These are phyloP conservation scores for Xylaria castorea DNA, from an alignment of 495 filamentous ascomycete genomes.

Conservation along the genomic window DNA sequence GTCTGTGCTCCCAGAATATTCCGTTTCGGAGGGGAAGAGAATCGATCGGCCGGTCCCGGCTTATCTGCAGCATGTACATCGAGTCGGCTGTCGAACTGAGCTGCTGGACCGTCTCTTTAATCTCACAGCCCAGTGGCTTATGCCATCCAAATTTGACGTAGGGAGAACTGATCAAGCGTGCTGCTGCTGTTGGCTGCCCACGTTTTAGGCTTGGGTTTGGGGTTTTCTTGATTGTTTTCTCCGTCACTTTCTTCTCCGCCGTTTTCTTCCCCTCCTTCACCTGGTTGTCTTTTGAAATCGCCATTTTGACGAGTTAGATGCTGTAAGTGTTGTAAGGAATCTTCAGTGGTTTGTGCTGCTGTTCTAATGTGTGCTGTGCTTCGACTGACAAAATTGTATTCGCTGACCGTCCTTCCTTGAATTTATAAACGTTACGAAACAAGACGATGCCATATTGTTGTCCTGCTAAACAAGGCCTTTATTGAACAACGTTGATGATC, in stretches of 20 bases:
- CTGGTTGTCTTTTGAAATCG: not conserved
- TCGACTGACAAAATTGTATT: constrained; percentile 1
- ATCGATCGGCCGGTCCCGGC: constrained; percentile 20
- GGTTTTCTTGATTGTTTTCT: constrained; percentile 12
- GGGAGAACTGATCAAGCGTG: constrained; percentile 29
- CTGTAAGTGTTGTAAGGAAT: constrained; percentile 6
- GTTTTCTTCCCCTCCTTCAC: not conserved
- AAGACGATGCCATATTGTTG: constrained; percentile 16
- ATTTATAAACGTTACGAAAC: constrained; percentile 14
- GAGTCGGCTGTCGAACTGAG: constrained; percentile 27
- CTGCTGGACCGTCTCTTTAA: constrained; percentile 20
- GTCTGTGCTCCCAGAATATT: constrained; percentile 38
- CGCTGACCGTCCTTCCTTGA: not conserved
- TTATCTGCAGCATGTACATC: constrained; percentile 35
- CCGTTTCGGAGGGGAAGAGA: constrained; percentile 23
- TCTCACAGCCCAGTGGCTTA: constrained; percentile 18
- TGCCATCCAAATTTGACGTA: constrained; percentile 38
- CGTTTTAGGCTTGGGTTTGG: constrained; percentile 9
- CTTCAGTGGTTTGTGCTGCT: not conserved
- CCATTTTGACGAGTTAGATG: constrained; percentile 17
- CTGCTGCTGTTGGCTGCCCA: constrained; percentile 28
- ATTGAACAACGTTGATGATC: not conserved
- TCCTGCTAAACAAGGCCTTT: constrained; percentile 6
- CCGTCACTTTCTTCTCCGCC: not conserved
- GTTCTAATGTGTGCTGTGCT: not conserved